These are phyloP conservation scores for Funneliformis mosseae DNA, from an alignment of 192 early-diverging fungal species.

Conservation along the genomic window DNA sequence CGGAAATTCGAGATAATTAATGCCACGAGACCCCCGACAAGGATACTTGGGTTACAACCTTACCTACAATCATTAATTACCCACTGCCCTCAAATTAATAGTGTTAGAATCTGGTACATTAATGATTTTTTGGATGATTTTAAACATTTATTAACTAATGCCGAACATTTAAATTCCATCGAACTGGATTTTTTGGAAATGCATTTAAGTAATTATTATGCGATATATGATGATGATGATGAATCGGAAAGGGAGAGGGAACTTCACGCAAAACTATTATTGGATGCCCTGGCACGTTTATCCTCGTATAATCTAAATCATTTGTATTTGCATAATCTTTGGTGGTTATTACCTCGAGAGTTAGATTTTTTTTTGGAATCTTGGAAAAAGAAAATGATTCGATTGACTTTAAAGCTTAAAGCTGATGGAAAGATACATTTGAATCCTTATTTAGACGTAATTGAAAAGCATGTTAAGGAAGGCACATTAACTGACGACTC, in stretches of 20 bases:
- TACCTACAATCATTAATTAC: not conserved
- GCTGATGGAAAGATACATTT: not conserved
- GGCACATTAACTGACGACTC: not conserved
- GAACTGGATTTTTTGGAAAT: not conserved
- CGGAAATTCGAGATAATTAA: not conserved
- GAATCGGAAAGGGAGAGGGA: not conserved
- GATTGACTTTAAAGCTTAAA: not conserved
- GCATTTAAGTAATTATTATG: not conserved
- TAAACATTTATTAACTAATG: not conserved
- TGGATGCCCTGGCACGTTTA: not conserved
- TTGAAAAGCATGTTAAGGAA: not conserved
- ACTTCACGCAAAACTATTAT: not conserved
- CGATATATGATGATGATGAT: no score
- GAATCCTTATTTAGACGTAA: not conserved
- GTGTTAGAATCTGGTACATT: not conserved
- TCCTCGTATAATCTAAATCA: not conserved
- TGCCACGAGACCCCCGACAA: not conserved
- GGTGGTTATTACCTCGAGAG: not conserved
- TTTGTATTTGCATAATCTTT: not conserved
- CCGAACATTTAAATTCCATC: not conserved
- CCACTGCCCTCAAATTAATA: not conserved
- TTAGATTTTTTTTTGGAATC: not conserved
- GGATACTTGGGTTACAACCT: not conserved
- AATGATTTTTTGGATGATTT: not conserved
- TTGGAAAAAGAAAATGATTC: not conserved